Evolutionary conservation across 306 rosid genomes (phyloP), one percentile per base, ranked within the genome.

Genomic region (Medicago arabica): DNA sequence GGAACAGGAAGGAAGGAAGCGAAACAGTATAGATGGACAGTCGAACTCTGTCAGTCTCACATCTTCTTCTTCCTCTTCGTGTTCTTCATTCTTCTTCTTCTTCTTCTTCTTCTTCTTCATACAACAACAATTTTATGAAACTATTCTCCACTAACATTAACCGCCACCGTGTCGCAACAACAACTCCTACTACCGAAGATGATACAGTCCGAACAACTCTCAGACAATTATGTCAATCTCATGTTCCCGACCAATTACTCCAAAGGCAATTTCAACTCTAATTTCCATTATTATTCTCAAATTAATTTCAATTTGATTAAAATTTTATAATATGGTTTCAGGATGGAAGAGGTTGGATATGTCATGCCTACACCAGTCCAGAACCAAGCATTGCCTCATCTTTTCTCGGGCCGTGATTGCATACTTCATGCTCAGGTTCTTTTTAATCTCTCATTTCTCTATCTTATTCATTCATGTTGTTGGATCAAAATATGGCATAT

Each of bases 371-470:
- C 97, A 14, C 85, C 87, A 49, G 88, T 90, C 25, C 97, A 95
- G 78, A 83, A 74, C 44, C 76, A 92, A 75, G 96, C 96, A 51
- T 78, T 92, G 81, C 93, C 97, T 41, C 76, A 23, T 40, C 88
- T 95, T 50, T 89, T 92, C 58, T 87, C 97, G 0, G 90, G 97
- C 40, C 84, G 75, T 59, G 96, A 95, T 69, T 90, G 93, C 76
- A 84, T 92, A 14, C 96, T 95, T 81, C 99, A 95, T 85, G 97
- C 96, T 36, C 97, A 95, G 97, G 97, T 94, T 39, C 53, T 28
- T 81, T 64, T 74, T 9, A 13, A 3, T 12, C 46, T 13, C 49
- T 31, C 0, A 6, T 64, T 47, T 15, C 11, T 31, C 3, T 3
- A 15, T 61, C 15, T 2, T 6, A 17, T 50, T 47, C 9, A 44